Evolutionary conservation across 176 grass and related monocot species (phyloP), one percentile per base, ranked within the genome.

Genomic region (Triticum timopheevii): DNA sequence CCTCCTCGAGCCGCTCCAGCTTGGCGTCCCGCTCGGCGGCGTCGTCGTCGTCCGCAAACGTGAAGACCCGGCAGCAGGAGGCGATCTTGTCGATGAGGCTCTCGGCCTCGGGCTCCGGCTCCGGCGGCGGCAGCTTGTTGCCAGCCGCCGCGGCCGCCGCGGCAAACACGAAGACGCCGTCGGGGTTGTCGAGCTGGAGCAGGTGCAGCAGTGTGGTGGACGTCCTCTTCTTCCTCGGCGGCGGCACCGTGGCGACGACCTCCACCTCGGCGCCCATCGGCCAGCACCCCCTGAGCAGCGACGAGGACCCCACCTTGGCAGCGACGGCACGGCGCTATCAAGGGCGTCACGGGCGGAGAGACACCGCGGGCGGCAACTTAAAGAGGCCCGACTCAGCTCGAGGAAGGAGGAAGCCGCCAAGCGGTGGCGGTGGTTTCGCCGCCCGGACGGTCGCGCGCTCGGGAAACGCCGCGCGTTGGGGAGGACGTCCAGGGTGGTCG

Each of bases 181-280:
- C 87, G 1, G 84, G 84, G 45, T 90, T 92, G 44, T 95, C 91
- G 61, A 83, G 85, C 35, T 95, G 82, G 68, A 98, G 92, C 66
- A 98, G 95, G 80, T 83, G 77, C 52, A 70, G 38, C 54, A 98
- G 93, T 66, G 95, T 95, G 73, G 92, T 98, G 16, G 95, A 93
- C 62, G 84, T 85, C 59, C 86, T 11, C 68, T 86, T 59, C 54
- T 22, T 59, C 86, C 76, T 8, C 22, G 75, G 36, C 69, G 40
- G 40, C 40, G 78, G 63, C 7, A 22, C 54, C 54, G 2, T 20
- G 0, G 54, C 23, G 25, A 56, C 71, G 10, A 22, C 78, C 28
- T 47, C 73, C 49, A 76, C 85, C 61, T 65, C 82, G 12, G 85
- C 95, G 47, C 95, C 95, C 95, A 97, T 97, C 3, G 38, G 19